Percentiles rank a stretch among this genome's conserved stretches.
phyloP scores from a whole-genome alignment of 495 filamentous ascomycete species.

The Rostrohypoxylon terebratum region DNA sequence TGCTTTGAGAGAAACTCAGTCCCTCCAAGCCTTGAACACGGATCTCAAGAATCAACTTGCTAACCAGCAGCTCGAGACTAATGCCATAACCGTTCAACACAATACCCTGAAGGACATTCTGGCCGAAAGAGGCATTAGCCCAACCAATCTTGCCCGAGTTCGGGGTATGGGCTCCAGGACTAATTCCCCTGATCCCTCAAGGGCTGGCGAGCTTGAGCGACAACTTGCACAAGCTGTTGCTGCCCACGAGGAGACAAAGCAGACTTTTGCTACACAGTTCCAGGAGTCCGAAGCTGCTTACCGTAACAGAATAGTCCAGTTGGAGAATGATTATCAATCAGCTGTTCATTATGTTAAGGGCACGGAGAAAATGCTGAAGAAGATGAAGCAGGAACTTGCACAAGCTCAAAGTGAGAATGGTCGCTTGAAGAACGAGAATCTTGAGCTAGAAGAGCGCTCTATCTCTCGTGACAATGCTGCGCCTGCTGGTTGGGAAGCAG shows the following conservation, averaged over 20 bases:
- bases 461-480: constrained; percentile 54
- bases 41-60: constrained; percentile 83
- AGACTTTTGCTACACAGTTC: constrained; percentile 77
- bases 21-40: constrained; percentile 76
- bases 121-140: constrained; percentile 83
- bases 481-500: constrained; percentile 77
- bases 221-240: constrained; percentile 82
- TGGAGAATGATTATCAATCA: constrained; percentile 98
- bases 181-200: constrained; percentile 81
- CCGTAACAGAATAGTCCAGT: constrained; percentile 88
- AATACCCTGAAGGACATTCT: constrained; percentile 92
- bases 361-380: constrained; percentile 98
- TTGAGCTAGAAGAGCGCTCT: constrained; percentile 66
- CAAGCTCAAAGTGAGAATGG: constrained; percentile 88
- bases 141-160: constrained; percentile 64
- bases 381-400: constrained; percentile 94
- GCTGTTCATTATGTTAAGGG: constrained; percentile 99
- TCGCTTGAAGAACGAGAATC: constrained; percentile 83
- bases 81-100: constrained; percentile 90
- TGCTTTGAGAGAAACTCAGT: constrained; percentile 81
- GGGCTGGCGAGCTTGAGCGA: constrained; percentile 89
- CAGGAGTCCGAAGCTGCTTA: constrained; percentile 87
- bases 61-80: constrained; percentile 86
- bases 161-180: constrained; percentile 69
- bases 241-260: constrained; percentile 85